Base-by-base conservation (phyloP, 495 filamentous ascomycete genomes). In the Xylaria longipes region DNA sequence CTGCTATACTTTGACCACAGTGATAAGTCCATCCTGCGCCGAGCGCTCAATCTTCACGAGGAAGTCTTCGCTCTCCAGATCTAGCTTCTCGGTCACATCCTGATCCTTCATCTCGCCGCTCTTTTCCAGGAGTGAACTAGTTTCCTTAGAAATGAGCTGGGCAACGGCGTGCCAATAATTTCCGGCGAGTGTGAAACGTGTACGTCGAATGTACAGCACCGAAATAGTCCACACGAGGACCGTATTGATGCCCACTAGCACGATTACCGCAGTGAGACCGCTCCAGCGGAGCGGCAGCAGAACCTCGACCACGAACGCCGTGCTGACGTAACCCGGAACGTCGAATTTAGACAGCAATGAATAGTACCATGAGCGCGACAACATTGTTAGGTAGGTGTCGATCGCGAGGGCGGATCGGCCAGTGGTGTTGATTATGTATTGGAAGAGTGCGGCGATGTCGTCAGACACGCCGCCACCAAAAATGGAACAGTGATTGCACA, bases 111-210 rank as follows among this genome's bases (percentile, higher is more conserved):
- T 61, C 57, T 61, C 57, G 7, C 57, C 20, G 12, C 57, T 61
- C 31, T 61, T 61, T 6, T 61, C 57, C 0, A 64, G 39, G 0
- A 64, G 37, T 9, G 37, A 22, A 1, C 45, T 7, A 0, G 61
- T 64, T 3, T 43, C 61, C 25, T 64, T 29, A 1, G 64, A 66
- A 3, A 52, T 22, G 5, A 48, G 27, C 20, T 50, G 45, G 11
- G 39, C 37, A 17, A 48, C 41, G 25, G 62, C 62, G 8, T 65
- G 62, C 62, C 62, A 65, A n/a, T 27, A 65, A 20, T 65, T 65
- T 0, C 62, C 62, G 2, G 29, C 20, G 22, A 43, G n/a, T 0
- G 8, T 17, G 17, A 15, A 33, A 2, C 62, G 62, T 4, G 39
- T 29, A 25, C 29, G 29, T 1, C 5, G 12, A 27, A 52, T 15